Conservation (phyloP, 192 early-diverging fungal species). For the Coemansia sp. region DNA sequence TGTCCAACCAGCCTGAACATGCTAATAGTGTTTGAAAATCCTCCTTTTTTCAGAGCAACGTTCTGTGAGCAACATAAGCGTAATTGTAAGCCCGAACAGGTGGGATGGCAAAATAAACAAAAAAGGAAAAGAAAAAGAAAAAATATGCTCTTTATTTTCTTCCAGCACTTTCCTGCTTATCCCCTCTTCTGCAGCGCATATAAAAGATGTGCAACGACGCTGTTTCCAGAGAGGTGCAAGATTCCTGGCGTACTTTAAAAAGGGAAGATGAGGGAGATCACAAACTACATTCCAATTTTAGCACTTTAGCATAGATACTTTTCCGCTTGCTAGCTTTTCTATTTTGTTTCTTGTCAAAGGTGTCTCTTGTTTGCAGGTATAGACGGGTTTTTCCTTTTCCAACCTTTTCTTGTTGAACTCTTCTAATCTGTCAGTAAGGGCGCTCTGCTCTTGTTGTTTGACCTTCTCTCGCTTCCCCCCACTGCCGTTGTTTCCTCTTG, state of each 20-base stretch:
- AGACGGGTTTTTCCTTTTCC: neutral
- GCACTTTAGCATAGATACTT: neutral
- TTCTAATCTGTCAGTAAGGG: neutral
- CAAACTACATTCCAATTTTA: neutral
- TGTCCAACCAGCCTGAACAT: neutral
- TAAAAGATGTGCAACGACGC: neutral
- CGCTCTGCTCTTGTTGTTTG: neutral
- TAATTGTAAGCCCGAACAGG: conserved; percentile 1
- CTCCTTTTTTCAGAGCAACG: neutral
- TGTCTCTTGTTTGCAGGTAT: neutral
- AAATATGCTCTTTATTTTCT: neutral
- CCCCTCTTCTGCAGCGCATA: conserved; percentile 3
- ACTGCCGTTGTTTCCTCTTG: neutral
- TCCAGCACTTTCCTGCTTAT: neutral
- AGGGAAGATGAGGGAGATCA: conserved; percentile 3
- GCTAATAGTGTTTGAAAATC: conserved; percentile 7
- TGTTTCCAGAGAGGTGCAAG: neutral
- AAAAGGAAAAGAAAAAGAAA: neutral
- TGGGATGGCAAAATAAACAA: conserved; percentile 1
- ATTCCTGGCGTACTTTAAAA: neutral
- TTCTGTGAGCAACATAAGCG: neutral
- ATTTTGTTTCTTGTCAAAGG: neutral
- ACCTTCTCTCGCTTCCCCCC: neutral
- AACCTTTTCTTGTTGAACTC: neutral
- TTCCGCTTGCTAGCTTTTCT: conserved; percentile 1